A percentile compares a stretch with the other conserved stretches of the same genome.
Evolutionary conservation across 2,329 filamentous ascomycete genomes (phyloP).

Genomic region (Acrocalymma vagum): DNA sequence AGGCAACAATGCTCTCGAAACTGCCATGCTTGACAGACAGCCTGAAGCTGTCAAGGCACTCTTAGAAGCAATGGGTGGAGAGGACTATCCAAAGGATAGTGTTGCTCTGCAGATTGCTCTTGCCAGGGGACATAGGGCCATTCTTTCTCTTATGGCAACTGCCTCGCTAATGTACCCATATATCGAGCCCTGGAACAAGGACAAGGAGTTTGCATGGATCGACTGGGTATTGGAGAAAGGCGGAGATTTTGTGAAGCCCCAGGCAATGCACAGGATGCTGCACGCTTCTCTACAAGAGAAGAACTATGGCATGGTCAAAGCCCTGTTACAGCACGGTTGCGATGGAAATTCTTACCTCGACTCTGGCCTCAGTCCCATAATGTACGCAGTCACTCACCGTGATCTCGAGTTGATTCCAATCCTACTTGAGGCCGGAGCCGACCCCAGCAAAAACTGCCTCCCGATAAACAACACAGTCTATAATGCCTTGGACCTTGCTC

Average conservation of each 20-base stretch:
- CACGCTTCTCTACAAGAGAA: constrained; percentile 17
- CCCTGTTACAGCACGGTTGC: constrained; percentile 18
- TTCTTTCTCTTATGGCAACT: constrained; percentile 19
- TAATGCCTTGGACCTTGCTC: too few relatives aligned
- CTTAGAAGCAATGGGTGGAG: constrained; percentile 23
- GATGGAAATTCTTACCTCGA: constrained; percentile 21
- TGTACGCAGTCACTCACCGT: constrained; percentile 14
- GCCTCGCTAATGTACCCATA: constrained; percentile 20
- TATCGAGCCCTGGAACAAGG: constrained; percentile 8
- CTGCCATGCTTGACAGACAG: constrained; percentile 18
- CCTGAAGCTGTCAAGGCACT: constrained; percentile 16
- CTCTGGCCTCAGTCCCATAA: constrained; percentile 21
- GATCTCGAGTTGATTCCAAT: constrained; percentile 18
- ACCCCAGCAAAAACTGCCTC: constrained; percentile 15
- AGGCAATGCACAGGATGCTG: constrained; percentile 23
- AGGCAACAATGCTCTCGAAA: constrained; percentile 18
- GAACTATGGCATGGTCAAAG: constrained; percentile 16
- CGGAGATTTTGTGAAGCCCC: constrained; percentile 21
- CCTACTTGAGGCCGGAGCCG: constrained; percentile 24
- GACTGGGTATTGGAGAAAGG: constrained; percentile 27
- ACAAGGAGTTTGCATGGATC: constrained; percentile 30
- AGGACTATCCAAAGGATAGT: constrained; percentile 22
- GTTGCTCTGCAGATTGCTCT: constrained; percentile 29
- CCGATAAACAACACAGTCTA: too few relatives aligned
- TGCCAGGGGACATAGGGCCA: constrained; percentile 10